phyloP scores from a whole-genome alignment of 352 stramenopile species.

The Phytophthora pinifolia region DNA sequence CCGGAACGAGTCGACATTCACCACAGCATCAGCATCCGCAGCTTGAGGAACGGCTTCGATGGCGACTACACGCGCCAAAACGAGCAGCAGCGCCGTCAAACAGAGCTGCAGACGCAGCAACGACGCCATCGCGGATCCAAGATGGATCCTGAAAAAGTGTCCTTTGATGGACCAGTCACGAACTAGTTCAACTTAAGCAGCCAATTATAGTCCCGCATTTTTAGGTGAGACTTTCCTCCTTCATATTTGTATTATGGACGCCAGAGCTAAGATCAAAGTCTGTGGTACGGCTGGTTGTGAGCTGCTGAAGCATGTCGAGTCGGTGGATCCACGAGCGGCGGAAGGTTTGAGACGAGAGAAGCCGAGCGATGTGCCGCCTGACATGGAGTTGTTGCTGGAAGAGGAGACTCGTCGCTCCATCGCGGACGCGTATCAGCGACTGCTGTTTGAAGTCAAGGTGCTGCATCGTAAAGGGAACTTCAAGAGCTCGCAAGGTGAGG shows the following conservation, averaged over 20 bases:
- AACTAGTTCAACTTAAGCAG: not conserved
- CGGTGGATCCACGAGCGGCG: slow-evolving; percentile 57
- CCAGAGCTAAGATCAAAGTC: slow-evolving; percentile 36
- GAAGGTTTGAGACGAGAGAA: slow-evolving; percentile 51
- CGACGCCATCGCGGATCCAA: slow-evolving; percentile 1
- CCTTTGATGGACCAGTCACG: not conserved
- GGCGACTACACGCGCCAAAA: not conserved
- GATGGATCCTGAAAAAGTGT: not conserved
- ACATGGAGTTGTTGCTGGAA: slow-evolving; percentile 58
- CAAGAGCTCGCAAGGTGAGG: slow-evolving; percentile 53
- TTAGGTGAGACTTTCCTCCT: not conserved
- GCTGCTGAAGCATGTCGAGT: slow-evolving; percentile 44
- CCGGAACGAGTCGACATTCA: slow-evolving; percentile 49
- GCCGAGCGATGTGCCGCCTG: slow-evolving; percentile 6
- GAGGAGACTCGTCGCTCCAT: slow-evolving; percentile 62
- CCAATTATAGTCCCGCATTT: slow-evolving; percentile 9
- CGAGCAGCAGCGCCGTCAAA: slow-evolving; percentile 1
- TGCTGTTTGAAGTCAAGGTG: slow-evolving; percentile 67
- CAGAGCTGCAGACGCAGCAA: slow-evolving; percentile 9
- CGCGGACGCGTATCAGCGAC: slow-evolving; percentile 58
- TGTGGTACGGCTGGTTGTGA: slow-evolving; percentile 43
- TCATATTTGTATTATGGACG: slow-evolving; percentile 21
- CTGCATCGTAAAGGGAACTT: slow-evolving; percentile 71
- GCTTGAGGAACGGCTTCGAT: slow-evolving; percentile 54
- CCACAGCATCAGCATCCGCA: slow-evolving; percentile 44